Evolutionary conservation across 2,329 filamentous ascomycete species (phyloP).

Genomic region (Fusarium caatingaense): DNA sequence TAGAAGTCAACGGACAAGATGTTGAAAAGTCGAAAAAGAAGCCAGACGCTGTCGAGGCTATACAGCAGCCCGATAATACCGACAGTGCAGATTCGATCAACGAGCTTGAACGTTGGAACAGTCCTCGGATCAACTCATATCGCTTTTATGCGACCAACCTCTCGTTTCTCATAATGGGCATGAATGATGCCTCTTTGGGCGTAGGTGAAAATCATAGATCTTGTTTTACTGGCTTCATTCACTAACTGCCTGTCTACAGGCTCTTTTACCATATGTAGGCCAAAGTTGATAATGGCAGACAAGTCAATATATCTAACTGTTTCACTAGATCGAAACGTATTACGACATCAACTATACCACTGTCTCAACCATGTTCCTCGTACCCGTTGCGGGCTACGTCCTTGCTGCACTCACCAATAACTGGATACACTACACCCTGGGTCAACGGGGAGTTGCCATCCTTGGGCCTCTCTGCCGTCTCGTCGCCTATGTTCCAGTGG

Average conservation of each 20-base stretch:
- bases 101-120: slow-evolving; percentile 69
- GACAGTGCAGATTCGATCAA: slow-evolving; percentile 18
- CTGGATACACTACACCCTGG: slow-evolving; percentile 70
- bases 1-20: slow-evolving; percentile 5
- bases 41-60: slow-evolving; percentile 3
- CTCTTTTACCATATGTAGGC: slow-evolving; percentile 61
- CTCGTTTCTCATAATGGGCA: slow-evolving; percentile 73
- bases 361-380: slow-evolving; percentile 74
- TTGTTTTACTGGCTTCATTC: neutral
- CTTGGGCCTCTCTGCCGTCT: slow-evolving; percentile 72
- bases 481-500: slow-evolving; percentile 72
- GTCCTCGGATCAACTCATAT: slow-evolving; percentile 67
- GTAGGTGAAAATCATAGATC: slow-evolving; percentile 54
- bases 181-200: slow-evolving; percentile 75
- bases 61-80: slow-evolving; percentile 3
- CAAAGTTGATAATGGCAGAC: neutral
- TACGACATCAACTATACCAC: slow-evolving; percentile 71
- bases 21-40: slow-evolving; percentile 21
- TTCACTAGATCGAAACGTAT: slow-evolving; percentile 55
- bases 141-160: slow-evolving; percentile 70
- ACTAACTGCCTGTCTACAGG: slow-evolving; percentile 49
- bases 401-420: slow-evolving; percentile 73
- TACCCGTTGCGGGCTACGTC: slow-evolving; percentile 74
- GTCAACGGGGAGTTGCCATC: slow-evolving; percentile 78
- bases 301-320: neutral